These are phyloP conservation scores for Crucibulum laeve DNA, from an alignment of 768 basidiomycete genomes.

Conservation along the genomic window DNA sequence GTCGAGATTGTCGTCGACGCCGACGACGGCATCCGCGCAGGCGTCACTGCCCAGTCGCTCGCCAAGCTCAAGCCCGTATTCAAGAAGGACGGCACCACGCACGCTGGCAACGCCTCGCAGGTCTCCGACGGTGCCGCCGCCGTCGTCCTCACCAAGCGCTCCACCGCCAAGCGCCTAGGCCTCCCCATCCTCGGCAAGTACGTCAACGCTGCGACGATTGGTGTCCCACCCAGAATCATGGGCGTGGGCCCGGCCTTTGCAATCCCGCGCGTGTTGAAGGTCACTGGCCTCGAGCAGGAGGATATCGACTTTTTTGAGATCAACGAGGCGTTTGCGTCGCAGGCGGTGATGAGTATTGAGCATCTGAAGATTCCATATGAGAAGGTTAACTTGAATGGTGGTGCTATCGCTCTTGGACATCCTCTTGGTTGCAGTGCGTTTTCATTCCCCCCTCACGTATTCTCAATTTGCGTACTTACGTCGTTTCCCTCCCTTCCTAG, in stretches of 20 bases:
- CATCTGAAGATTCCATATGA: conserved; percentile 65
- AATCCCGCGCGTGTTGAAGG: conserved; percentile 69
- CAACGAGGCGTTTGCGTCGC: conserved; percentile 87
- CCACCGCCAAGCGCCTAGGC: conserved; percentile 74
- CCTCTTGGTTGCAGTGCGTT: conserved; percentile 79
- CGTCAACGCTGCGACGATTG: conserved; percentile 62
- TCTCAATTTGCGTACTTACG: conserved; percentile 1
- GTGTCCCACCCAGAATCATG: conserved; percentile 87
- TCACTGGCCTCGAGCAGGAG: conserved; percentile 55
- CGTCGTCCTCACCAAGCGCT: conserved; percentile 77
- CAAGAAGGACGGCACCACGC: conserved; percentile 67
- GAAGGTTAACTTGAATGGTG: conserved; percentile 86
- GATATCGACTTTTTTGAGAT: conserved; percentile 92
- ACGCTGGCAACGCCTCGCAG: conserved; percentile 84
- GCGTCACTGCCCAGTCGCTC: conserved; percentile 75
- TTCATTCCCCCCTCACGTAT: conserved; percentile 5
- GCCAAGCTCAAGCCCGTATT: conserved; percentile 87
- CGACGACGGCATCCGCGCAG: conserved; percentile 86
- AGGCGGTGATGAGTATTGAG: conserved; percentile 71
- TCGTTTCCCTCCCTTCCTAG: conserved; percentile 24
- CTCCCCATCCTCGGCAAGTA: conserved; percentile 89
- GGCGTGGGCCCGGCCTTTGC: conserved; percentile 90
- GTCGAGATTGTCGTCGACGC: conserved; percentile 64
- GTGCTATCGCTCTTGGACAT: conserved; percentile 88
- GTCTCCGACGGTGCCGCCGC: conserved; percentile 93